Conservation (phyloP, 345 rosid species). For the Aquilaria sinensis region DNA sequence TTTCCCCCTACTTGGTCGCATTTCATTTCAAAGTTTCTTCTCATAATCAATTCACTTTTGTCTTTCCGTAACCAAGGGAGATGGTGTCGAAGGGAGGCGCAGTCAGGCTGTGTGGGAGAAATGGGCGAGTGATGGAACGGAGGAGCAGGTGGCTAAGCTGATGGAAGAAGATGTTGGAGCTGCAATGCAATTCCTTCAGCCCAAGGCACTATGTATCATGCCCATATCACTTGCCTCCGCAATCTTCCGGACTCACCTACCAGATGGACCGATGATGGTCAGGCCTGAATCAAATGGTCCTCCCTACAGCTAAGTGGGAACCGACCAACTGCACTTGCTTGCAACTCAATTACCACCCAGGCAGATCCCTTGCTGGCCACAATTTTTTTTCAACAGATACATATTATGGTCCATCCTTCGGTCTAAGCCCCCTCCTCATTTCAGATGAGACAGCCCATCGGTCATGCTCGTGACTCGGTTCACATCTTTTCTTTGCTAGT, state of each 20-base stretch:
- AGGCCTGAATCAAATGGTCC: constrained; percentile 50
- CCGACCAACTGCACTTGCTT: background rate
- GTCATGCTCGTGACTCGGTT: too few species aligned
- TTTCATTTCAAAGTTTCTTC: background rate
- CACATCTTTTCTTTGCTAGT: too few species aligned
- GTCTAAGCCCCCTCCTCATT: too few species aligned
- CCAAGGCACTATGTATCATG: constrained; percentile 80
- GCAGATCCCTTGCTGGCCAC: too few species aligned
- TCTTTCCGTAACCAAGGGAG: constrained; percentile 32
- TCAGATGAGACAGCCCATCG: too few species aligned
- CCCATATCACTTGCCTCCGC: constrained; percentile 64
- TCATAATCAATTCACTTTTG: background rate
- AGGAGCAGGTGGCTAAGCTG: constrained; percentile 61
- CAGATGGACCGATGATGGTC: constrained; percentile 26
- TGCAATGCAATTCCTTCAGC: constrained; percentile 78
- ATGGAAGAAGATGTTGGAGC: constrained; percentile 83
- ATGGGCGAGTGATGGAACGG: constrained; percentile 71
- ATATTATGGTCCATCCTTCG: too few species aligned
- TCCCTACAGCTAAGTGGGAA: constrained; percentile 18
- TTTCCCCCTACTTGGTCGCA: constrained; percentile 3
- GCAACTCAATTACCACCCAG: too few species aligned
- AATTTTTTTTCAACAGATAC: too few species aligned
- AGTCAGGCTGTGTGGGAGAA: constrained; percentile 55
- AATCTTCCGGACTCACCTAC: constrained; percentile 43
- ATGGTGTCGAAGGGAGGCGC: constrained; percentile 37